Evolutionary conservation across 179 eudicot genomes (phyloP).

Genomic region (Pouteria campechiana): DNA sequence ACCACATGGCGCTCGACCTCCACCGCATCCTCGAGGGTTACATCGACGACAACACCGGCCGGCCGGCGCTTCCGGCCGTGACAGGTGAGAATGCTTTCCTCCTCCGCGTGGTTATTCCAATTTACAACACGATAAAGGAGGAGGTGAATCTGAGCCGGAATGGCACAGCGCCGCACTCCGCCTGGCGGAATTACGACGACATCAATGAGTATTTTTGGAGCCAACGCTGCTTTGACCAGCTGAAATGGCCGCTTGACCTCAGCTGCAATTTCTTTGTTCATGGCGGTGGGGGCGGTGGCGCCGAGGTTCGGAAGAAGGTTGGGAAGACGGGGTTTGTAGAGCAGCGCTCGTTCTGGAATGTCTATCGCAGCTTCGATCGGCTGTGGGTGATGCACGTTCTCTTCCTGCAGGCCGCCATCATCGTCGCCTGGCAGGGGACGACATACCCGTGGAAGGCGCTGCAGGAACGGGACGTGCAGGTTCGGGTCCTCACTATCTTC

Average conservation of each 20-base stretch:
- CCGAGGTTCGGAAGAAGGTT: no score
- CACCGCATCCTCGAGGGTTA: constrained; percentile 43
- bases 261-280: constrained; percentile 30
- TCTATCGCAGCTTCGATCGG: constrained; percentile 82
- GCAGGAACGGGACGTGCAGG: constrained; percentile 49
- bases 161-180: constrained; percentile 81
- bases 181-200: constrained; percentile 96
- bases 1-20: constrained; percentile 65
- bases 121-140: constrained; percentile 33
- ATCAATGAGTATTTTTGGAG: constrained; percentile 91
- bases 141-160: constrained; percentile 59
- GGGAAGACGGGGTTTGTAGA: constrained; percentile 97
- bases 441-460: constrained; percentile 53
- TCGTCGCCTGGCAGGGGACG: constrained; percentile 46
- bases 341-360: constrained; percentile 92
- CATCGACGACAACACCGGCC: constrained; percentile 43
- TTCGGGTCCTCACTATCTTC: constrained; percentile 59
- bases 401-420: constrained; percentile 59
- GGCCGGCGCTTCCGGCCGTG: constrained; percentile 28
- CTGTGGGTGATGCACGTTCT: constrained; percentile 67
- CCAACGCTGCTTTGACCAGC: constrained; percentile 46
- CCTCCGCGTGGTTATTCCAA: constrained; percentile 37
- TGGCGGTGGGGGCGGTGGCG: constrained; percentile 12
- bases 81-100: constrained; percentile 44
- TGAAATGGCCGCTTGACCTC: constrained; percentile 77